Conservation (phyloP, 805 yeast species). For the Ogataea zsoltii region DNA sequence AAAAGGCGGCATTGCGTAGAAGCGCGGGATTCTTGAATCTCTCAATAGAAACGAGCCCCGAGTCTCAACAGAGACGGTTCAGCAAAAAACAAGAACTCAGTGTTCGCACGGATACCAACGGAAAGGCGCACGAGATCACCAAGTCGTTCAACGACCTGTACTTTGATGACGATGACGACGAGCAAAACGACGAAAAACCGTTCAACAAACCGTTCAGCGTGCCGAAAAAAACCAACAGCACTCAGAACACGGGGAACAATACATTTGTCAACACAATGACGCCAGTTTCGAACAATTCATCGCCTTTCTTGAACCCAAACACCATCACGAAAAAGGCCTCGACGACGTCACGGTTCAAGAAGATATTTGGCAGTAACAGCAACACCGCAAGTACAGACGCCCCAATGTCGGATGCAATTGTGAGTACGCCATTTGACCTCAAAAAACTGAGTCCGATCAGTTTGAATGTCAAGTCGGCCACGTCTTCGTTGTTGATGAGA, state of each 20-base stretch:
- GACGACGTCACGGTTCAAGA: constrained; percentile 25
- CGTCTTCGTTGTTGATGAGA: constrained; percentile 8
- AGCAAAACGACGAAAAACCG: constrained; percentile 4
- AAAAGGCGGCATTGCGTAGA: constrained; percentile 43
- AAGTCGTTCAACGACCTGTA: constrained; percentile 37
- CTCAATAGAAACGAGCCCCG: constrained; percentile 43
- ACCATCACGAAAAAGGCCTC: constrained; percentile 20
- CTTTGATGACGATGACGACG: constrained; percentile 23
- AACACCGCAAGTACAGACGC: constrained; percentile 4
- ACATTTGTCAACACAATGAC: constrained; percentile 7
- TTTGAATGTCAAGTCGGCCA: constrained; percentile 9
- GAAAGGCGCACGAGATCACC: constrained; percentile 27
- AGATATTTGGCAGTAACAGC: constrained; percentile 19
- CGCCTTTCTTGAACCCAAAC: constrained; percentile 30
- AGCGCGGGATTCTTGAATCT: constrained; percentile 54
- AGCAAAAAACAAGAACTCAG: neutral
- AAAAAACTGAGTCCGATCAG: constrained; percentile 19
- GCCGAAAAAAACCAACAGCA: neutral
- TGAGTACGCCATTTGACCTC: constrained; percentile 23
- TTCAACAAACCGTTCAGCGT: neutral
- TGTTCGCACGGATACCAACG: neutral
- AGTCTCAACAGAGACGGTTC: constrained; percentile 2
- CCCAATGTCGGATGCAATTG: constrained; percentile 11
- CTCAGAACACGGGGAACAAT: neutral
- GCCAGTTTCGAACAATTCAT: constrained; percentile 19